Conservation (phyloP, 2,329 filamentous ascomycete genomes). For the Periglandula ipomoeae region DNA sequence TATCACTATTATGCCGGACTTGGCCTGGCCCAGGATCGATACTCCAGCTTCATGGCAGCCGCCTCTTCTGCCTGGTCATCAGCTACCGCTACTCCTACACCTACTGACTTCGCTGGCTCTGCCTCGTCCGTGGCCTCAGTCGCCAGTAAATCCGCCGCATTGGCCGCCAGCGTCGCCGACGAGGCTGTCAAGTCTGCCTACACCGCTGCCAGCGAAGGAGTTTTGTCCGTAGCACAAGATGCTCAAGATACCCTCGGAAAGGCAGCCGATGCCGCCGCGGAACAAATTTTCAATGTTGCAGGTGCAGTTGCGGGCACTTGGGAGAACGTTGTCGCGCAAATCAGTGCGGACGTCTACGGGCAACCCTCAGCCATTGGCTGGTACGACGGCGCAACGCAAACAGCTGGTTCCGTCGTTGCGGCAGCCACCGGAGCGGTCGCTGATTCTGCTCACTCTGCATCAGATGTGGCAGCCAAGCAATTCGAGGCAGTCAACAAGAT, state of each 20-base stretch:
- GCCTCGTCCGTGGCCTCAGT: constrained; percentile 41
- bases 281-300: constrained; percentile 26
- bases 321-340: constrained; percentile 43
- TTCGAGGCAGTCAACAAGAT: constrained; percentile 63
- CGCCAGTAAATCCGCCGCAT: constrained; percentile 35
- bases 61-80: constrained; percentile 61
- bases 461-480: constrained; percentile 50
- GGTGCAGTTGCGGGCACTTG: constrained; percentile 30
- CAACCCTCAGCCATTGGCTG: constrained; percentile 50
- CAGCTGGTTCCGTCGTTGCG: constrained; percentile 48
- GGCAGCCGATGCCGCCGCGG: constrained; percentile 36
- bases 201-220: constrained; percentile 34
- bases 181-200: constrained; percentile 42
- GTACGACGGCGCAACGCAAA: constrained; percentile 37
- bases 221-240: constrained; percentile 28
- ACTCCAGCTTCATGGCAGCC: constrained; percentile 63
- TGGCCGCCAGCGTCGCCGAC: constrained; percentile 37
- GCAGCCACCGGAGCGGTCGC: constrained; percentile 43
- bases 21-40: constrained; percentile 69
- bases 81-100: constrained; percentile 49
- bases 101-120: constrained; percentile 40
- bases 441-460: constrained; percentile 41
- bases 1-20: constrained; percentile 68
- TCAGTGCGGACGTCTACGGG: constrained; percentile 63
- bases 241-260: constrained; percentile 29